These are phyloP conservation scores for Coleophoma crateriformis DNA, from an alignment of 2,329 filamentous ascomycete species.

Conservation along the genomic window DNA sequence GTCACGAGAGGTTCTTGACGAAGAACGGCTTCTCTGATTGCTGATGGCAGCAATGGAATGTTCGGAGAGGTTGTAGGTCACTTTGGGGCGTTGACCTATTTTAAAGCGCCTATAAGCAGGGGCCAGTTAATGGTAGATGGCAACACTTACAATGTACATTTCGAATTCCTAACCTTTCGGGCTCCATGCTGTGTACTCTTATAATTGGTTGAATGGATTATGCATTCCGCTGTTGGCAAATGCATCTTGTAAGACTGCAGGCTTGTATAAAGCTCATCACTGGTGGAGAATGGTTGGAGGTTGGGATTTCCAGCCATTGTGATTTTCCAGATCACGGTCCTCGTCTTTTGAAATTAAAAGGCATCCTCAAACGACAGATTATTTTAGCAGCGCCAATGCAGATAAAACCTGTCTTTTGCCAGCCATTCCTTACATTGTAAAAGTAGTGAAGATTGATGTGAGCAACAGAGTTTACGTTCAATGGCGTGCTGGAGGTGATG, in stretches of 20 bases:
- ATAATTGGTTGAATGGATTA: slow-evolving; percentile 14
- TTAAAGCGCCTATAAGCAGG: slow-evolving; percentile 2
- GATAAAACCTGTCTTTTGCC: too few relatives aligned
- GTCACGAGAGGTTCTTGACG: slow-evolving; percentile 16
- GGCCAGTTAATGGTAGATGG: slow-evolving; percentile 9
- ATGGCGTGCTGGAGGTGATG: too few relatives aligned
- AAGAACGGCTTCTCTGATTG: slow-evolving; percentile 14
- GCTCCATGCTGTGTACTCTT: slow-evolving; percentile 17
- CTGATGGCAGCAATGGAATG: slow-evolving; percentile 13
- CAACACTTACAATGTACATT: slow-evolving; percentile 19
- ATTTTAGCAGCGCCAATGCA: too few relatives aligned
- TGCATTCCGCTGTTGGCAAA: slow-evolving; percentile 15
- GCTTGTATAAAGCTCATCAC: not conserved
- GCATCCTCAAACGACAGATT: too few relatives aligned
- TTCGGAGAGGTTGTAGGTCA: slow-evolving; percentile 14
- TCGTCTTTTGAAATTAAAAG: too few relatives aligned
- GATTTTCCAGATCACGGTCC: not conserved
- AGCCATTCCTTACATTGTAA: too few relatives aligned
- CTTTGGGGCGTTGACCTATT: slow-evolving; percentile 17
- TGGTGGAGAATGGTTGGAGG: not conserved
- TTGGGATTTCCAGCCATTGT: not conserved
- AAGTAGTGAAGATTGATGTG: too few relatives aligned
- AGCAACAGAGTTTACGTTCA: too few relatives aligned
- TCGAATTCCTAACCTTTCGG: slow-evolving; percentile 16
- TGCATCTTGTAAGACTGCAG: slow-evolving; percentile 15